Percentiles rank a stretch among this genome's conserved stretches.
phyloP scores from a whole-genome alignment of 345 rosid genomes.

The Dipteronia dyeriana region DNA sequence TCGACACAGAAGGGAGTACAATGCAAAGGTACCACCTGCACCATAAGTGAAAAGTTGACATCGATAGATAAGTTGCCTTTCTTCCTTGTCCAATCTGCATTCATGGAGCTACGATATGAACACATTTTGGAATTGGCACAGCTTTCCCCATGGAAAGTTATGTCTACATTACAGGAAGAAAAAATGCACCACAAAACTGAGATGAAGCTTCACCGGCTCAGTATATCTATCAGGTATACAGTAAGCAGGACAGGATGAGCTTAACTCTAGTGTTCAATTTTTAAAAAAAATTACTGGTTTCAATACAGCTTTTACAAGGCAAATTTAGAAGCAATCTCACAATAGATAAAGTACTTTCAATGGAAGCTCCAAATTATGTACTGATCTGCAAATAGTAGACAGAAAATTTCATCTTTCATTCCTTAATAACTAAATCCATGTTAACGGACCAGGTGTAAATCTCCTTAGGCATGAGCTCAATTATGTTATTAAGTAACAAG shows the following conservation, averaged over 20 bases:
- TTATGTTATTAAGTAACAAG: neutral
- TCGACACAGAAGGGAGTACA: slow-evolving; percentile 87
- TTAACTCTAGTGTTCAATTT: neutral
- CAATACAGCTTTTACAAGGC: neutral
- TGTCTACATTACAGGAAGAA: neutral
- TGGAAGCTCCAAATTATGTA: neutral
- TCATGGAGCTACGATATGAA: slow-evolving; percentile 16
- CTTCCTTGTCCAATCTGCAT: slow-evolving; percentile 27
- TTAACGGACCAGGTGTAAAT: neutral
- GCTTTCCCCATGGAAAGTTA: neutral
- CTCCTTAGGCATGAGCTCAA: neutral
- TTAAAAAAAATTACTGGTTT: neutral
- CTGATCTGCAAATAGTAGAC: neutral
- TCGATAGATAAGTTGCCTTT: slow-evolving; percentile 27
- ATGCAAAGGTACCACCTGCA: slow-evolving; percentile 88
- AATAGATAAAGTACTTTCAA: neutral
- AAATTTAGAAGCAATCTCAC: neutral
- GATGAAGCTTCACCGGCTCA: neutral
- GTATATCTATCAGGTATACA: neutral
- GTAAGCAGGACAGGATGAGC: neutral
- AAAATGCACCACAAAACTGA: neutral
- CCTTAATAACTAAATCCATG: neutral
- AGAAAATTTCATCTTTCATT: neutral
- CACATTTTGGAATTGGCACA: neutral
- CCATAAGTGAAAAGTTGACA: slow-evolving; percentile 25